These are phyloP conservation scores for Oenanthe javanica DNA, from an alignment of 140 eudicot genomes.

Conservation along the genomic window DNA sequence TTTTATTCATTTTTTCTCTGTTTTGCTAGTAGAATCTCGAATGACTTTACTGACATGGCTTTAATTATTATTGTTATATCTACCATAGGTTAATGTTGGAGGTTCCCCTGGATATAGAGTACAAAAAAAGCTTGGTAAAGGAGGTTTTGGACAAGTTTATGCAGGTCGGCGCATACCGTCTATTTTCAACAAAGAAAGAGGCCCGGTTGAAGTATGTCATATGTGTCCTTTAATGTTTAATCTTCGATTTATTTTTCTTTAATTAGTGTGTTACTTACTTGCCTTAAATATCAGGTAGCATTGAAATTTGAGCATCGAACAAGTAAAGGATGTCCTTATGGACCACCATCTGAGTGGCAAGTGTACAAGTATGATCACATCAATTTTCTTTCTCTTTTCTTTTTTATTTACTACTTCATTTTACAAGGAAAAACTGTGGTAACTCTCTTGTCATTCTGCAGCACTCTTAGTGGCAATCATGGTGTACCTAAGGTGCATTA, in stretches of 20 bases:
- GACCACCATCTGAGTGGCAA: constrained; percentile 93
- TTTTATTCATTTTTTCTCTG: not conserved
- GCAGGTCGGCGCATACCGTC: constrained; percentile 60
- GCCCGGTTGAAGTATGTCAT: constrained; percentile 15
- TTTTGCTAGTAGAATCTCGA: not conserved
- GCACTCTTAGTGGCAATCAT: constrained; percentile 73
- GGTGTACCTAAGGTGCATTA: constrained; percentile 77
- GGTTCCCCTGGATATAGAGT: constrained; percentile 67
- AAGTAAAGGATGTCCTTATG: constrained; percentile 77
- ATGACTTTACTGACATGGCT: not conserved
- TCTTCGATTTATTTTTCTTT: not conserved
- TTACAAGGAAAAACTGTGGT: not conserved
- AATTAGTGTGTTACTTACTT: not conserved
- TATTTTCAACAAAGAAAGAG: constrained; percentile 12
- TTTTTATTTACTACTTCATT: not conserved
- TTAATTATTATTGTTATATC: constrained; percentile 15
- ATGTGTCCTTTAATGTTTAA: not conserved
- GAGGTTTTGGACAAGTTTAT: constrained; percentile 89
- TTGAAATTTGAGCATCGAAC: constrained; percentile 75
- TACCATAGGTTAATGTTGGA: constrained; percentile 66
- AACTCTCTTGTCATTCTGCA: constrained; percentile 14
- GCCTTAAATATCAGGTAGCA: constrained; percentile 44
- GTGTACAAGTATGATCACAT: constrained; percentile 62
- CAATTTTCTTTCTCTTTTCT: not conserved
- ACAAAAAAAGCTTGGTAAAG: constrained; percentile 77